Evolutionary conservation across 2,329 filamentous ascomycete genomes (phyloP), one percentile per base, ranked within the genome.

Genomic region (Penicillium polonicum): DNA sequence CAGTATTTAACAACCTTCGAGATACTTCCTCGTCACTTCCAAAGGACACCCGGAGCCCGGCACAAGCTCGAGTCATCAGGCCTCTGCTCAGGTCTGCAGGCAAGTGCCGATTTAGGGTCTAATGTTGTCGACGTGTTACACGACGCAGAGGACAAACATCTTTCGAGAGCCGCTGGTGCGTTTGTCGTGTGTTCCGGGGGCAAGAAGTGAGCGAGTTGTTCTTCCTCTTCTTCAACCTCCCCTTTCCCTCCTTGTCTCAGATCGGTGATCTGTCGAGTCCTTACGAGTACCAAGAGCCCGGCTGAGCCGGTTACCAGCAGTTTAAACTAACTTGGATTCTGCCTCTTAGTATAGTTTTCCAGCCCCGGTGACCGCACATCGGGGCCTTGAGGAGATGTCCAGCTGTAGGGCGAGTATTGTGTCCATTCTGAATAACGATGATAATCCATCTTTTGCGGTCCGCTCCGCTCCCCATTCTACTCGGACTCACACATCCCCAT

Each of bases 391-490:
- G 52, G 60, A 70, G 60, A 75, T 75, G 70, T 67, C 70, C 38
- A 64, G 65, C 56, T 68, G 70, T 61, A 70, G 62, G 60, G 59
- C 72, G 45, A 73, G 65, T 63, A 70, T 76, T 61, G 70, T 77
- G 58, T 79, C 77, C 31, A 79, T 79, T 62, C 61, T 79, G 58
- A 79, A 79, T 68, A 78, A 79, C 67, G 76, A 79, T 68, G 76
- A 79, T 60, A 74, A 77, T 57, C 77, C 77, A 44, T 77, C 77
- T 27, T 79, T 79, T 66, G 73, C 74, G 36, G 73, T 79, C 52
- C 74, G 75, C 48, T 74, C 73, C 31, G 64, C 68, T 19, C 64
- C 66, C 10, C 59, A 63, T 58, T 52, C 65, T 19, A 61, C 57
- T 23, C 63, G 59, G 49, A 63, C 62, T 13, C 66, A 63, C 41